Conservation (phyloP, 345 rosid genomes). For the Excoecaria cochinchinensis region DNA sequence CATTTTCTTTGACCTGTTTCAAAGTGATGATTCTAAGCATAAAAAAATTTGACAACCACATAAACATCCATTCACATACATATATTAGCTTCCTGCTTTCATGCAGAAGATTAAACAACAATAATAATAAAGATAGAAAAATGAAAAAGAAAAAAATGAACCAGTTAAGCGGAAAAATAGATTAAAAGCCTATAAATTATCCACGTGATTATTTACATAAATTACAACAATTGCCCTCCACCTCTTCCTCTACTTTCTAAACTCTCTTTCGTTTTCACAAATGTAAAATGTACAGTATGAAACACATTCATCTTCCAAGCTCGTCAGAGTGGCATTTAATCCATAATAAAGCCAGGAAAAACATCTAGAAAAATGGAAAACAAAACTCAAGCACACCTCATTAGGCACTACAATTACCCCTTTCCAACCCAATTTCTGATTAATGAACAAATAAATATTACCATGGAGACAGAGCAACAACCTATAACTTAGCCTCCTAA, state of each 20-base stretch:
- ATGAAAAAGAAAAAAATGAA: background rate
- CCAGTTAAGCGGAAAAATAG: background rate
- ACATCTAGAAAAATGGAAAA: slow-evolving; percentile 1
- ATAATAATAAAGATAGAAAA: background rate
- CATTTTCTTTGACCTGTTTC: background rate
- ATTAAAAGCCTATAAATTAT: slow-evolving; percentile 9
- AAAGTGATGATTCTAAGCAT: too few relatives aligned
- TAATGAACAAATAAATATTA: slow-evolving; percentile 43
- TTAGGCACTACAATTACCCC: slow-evolving; percentile 24
- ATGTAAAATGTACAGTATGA: slow-evolving; percentile 35
- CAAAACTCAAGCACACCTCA: slow-evolving; percentile 27
- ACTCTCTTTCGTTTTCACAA: slow-evolving; percentile 26
- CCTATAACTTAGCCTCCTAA: slow-evolving; percentile 50
- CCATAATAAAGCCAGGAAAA: slow-evolving; percentile 11
- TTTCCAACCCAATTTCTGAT: slow-evolving; percentile 25
- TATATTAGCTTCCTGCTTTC: background rate
- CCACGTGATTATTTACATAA: slow-evolving; percentile 39
- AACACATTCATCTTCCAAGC: slow-evolving; percentile 31
- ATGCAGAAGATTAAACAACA: background rate
- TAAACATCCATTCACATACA: background rate
- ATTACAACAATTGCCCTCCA: slow-evolving; percentile 35
- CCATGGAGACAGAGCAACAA: slow-evolving; percentile 43
- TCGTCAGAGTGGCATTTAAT: slow-evolving; percentile 14
- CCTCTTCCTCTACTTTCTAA: slow-evolving; percentile 23
- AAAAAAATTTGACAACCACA: too few relatives aligned